Conservation (phyloP, 257 asterid species). For the Ajuga chamaepitys region DNA sequence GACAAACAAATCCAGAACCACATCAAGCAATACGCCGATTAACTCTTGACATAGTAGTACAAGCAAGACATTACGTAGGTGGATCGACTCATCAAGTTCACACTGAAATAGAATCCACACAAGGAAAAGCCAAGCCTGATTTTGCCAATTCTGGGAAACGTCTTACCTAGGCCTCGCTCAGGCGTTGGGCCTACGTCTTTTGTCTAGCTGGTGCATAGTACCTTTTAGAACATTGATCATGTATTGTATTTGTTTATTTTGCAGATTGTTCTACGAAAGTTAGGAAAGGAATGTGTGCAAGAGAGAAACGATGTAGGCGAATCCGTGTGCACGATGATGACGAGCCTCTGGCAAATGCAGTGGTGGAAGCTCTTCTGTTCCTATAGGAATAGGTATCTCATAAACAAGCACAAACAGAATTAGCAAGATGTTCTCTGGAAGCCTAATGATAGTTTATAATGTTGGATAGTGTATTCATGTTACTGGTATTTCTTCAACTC, state of each 20-base stretch:
- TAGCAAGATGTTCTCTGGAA: slow-evolving; percentile 9
- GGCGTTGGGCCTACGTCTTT: too few species aligned
- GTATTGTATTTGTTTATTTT: not conserved
- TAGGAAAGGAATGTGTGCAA: slow-evolving; percentile 11
- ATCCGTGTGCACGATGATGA: slow-evolving; percentile 29
- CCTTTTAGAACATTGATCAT: too few species aligned
- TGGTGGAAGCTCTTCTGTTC: slow-evolving; percentile 44
- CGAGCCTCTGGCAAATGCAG: slow-evolving; percentile 27
- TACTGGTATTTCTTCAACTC: not conserved
- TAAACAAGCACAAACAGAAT: slow-evolving; percentile 17
- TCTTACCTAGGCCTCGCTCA: too few species aligned
- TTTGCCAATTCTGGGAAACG: too few species aligned
- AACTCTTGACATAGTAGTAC: too few species aligned
- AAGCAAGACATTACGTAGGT: too few species aligned
- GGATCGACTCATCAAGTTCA: too few species aligned
- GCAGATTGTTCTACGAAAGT: slow-evolving; percentile 21
- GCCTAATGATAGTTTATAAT: not conserved
- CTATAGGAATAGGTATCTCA: slow-evolving; percentile 14
- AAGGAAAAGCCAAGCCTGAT: too few species aligned
- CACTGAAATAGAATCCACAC: too few species aligned
- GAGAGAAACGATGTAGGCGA: slow-evolving; percentile 22
- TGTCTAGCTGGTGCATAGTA: too few species aligned
- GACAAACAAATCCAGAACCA: too few species aligned
- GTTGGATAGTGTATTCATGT: not conserved
- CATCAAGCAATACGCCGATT: too few species aligned